These are phyloP conservation scores for Aspergillus brasiliensis DNA, from an alignment of 2,329 filamentous ascomycete species.

Conservation along the genomic window DNA sequence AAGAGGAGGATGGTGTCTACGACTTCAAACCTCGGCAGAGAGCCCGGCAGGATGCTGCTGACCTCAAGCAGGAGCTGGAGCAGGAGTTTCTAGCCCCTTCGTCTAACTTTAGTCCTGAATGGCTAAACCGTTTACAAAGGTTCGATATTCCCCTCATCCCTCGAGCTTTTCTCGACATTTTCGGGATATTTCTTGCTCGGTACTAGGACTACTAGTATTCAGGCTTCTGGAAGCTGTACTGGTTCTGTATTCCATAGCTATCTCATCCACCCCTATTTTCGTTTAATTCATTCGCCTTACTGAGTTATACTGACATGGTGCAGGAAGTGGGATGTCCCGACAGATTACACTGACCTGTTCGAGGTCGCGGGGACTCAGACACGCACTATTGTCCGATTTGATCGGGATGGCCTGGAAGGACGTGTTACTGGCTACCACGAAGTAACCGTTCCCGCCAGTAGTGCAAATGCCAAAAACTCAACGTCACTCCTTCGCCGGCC, in stretches of 20 bases:
- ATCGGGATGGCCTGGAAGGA: constrained; percentile 86
- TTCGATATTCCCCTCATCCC: constrained; percentile 33
- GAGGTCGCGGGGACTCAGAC: constrained; percentile 87
- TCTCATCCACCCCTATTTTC: too few species aligned
- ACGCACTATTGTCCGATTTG: constrained; percentile 91
- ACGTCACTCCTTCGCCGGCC: constrained; percentile 87
- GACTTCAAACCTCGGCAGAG: constrained; percentile 47
- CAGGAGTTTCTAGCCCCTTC: constrained; percentile 77
- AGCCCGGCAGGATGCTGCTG: constrained; percentile 53
- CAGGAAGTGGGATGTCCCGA: constrained; percentile 76
- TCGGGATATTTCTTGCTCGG: not conserved
- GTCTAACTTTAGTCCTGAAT: constrained; percentile 74
- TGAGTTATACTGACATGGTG: constrained; percentile 8
- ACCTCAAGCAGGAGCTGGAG: constrained; percentile 72
- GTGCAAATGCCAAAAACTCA: constrained; percentile 91
- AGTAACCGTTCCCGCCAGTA: constrained; percentile 86
- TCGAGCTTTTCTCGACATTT: not conserved
- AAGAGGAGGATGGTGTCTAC: constrained; percentile 32
- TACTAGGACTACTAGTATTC: not conserved
- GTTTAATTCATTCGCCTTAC: too few species aligned
- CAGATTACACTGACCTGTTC: constrained; percentile 82
- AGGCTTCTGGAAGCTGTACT: not conserved
- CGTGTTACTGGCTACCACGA: constrained; percentile 92
- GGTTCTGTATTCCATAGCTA: constrained; percentile 3
- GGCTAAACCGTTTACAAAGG: constrained; percentile 88